Conservation (phyloP, 2,329 filamentous ascomycete genomes). For the Pseudogymnoascus sp. region DNA sequence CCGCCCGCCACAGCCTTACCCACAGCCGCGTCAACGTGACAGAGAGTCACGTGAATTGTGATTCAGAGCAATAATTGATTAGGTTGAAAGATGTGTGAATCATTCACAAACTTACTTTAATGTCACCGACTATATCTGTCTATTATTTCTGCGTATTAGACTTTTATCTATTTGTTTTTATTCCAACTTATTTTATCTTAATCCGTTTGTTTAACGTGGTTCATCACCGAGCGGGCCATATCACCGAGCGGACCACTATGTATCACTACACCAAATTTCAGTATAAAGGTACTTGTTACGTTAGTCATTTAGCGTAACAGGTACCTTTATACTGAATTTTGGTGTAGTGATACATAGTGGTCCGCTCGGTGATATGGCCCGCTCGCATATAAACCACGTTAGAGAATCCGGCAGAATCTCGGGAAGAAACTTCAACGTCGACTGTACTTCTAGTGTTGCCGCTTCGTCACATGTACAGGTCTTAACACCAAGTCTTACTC, state of each 20-base stretch:
- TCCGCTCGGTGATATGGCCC: too few relatives aligned
- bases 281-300: too few relatives aligned
- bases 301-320: too few relatives aligned
- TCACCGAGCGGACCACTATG: too few relatives aligned
- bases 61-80: neutral
- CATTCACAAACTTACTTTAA: neutral
- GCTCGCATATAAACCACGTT: too few relatives aligned
- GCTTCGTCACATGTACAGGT: constrained; percentile 7
- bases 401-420: neutral
- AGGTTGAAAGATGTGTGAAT: neutral
- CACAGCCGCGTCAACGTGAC: constrained; percentile 9
- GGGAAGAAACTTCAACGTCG: constrained; percentile 6
- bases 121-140: neutral
- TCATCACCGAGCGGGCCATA: too few relatives aligned
- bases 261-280: too few relatives aligned
- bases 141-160: neutral
- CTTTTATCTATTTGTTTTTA: neutral
- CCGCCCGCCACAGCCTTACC: neutral
- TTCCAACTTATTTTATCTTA: neutral
- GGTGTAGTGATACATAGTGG: too few relatives aligned
- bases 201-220: neutral
- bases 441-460: constrained; percentile 5
- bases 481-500: constrained; percentile 1
- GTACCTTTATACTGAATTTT: too few relatives aligned
- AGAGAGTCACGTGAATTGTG: neutral